Conservation (phyloP, 768 basidiomycete genomes). For the Suillus subaureus region DNA sequence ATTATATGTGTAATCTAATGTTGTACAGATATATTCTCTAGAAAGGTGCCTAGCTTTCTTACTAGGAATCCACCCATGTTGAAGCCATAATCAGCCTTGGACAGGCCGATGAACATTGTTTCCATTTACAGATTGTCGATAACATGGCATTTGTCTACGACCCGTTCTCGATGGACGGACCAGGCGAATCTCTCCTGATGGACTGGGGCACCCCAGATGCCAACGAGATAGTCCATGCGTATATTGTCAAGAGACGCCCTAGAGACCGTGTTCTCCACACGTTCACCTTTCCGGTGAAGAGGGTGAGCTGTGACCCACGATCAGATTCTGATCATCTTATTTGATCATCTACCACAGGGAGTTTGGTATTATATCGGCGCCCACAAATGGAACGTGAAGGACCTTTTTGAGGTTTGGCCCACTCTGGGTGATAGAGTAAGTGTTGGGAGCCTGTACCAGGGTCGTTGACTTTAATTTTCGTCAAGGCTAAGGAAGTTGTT, state of each 20-base stretch:
- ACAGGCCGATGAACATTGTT: conserved; percentile 40
- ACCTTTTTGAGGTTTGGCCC: conserved; percentile 41
- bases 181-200: conserved; percentile 45
- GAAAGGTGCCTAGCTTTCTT: conserved; percentile 24
- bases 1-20: not conserved
- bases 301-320: conserved; percentile 34
- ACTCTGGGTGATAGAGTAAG: conserved; percentile 39
- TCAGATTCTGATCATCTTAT: conserved; percentile 12
- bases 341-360: conserved; percentile 30
- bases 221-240: conserved; percentile 36
- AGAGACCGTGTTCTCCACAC: conserved; percentile 44
- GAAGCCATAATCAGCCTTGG: conserved; percentile 31
- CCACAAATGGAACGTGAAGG: conserved; percentile 42
- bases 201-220: conserved; percentile 49
- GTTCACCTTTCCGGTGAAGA: conserved; percentile 49
- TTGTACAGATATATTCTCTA: conserved; percentile 28
- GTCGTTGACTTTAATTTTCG: conserved; percentile 11
- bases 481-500: conserved; percentile 37
- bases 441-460: conserved; percentile 4
- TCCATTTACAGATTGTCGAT: conserved; percentile 42
- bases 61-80: not conserved
- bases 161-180: conserved; percentile 55
- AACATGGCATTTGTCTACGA: conserved; percentile 54
- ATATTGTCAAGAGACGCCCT: conserved; percentile 32
- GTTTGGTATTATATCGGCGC: conserved; percentile 56